These are phyloP conservation scores for Monosiga brevicollis DNA, from an alignment of 78 protist genomes.

Conservation along the genomic window DNA sequence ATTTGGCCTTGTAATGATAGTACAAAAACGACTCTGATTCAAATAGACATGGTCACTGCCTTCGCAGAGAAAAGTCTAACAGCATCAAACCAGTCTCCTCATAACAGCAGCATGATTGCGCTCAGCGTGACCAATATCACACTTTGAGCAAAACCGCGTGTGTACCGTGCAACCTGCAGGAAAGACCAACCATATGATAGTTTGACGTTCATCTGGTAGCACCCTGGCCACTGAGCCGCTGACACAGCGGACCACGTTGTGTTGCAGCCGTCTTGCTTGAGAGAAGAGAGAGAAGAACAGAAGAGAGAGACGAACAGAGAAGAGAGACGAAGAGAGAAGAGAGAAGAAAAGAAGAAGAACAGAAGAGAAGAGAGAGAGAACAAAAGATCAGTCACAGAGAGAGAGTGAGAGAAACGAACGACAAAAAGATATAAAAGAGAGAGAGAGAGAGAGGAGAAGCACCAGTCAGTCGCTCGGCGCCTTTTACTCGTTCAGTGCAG, in stretches of 20 bases:
- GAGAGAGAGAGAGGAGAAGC: too few relatives aligned
- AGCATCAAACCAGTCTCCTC: background rate
- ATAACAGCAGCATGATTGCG: background rate
- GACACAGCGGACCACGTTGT: too few relatives aligned
- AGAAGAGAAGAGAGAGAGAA: too few relatives aligned
- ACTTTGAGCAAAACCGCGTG: background rate
- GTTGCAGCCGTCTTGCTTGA: background rate
- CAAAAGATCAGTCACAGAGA: too few relatives aligned
- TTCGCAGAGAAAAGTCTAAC: background rate
- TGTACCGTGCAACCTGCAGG: background rate
- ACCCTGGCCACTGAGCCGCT: too few relatives aligned
- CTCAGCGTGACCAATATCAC: background rate
- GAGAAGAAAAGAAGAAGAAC: too few relatives aligned
- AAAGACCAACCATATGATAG: background rate
- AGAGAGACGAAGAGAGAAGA: background rate
- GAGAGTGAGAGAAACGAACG: too few relatives aligned
- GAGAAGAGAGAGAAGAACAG: background rate
- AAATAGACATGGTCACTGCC: background rate
- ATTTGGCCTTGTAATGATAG: background rate
- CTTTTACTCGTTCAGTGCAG: too few relatives aligned
- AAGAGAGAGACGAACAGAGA: background rate
- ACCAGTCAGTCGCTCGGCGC: too few relatives aligned
- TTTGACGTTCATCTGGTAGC: background rate
- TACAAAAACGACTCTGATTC: background rate
- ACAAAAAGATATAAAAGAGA: too few relatives aligned